These are phyloP conservation scores for Blastosporella zonata DNA, from an alignment of 1,284 basidiomycete genomes.

Conservation along the genomic window DNA sequence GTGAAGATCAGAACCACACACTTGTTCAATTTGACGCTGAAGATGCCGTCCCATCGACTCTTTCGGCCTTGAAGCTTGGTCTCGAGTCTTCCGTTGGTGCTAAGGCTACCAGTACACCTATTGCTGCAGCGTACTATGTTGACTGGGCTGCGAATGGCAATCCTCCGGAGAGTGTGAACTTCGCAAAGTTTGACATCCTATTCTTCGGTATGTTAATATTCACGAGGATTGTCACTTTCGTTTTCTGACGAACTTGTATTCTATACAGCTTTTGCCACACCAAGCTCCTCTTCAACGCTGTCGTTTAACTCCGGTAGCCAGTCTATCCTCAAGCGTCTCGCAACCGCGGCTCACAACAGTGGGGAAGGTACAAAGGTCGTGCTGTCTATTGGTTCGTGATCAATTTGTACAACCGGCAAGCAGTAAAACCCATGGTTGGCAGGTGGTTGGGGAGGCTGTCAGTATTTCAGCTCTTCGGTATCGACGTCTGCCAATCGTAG, in stretches of 20 bases:
- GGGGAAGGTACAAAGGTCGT: conserved; percentile 63
- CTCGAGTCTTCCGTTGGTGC: conserved; percentile 5
- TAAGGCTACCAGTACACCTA: conserved; percentile 23
- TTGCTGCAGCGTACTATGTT: conserved; percentile 58
- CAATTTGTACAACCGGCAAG: conserved; percentile 1
- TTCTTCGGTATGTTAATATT: conserved; percentile 47
- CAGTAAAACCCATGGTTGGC: not conserved
- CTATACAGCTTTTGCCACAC: conserved; percentile 64
- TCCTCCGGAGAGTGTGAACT: conserved; percentile 61
- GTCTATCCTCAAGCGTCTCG: conserved; percentile 59
- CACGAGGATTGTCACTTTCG: no score
- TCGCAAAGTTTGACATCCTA: conserved; percentile 61
- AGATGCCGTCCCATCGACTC: conserved; percentile 43
- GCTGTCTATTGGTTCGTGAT: conserved; percentile 65
- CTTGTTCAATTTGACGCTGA: conserved; percentile 33
- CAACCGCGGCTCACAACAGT: conserved; percentile 53
- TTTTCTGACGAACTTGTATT: no score
- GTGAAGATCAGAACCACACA: conserved; percentile 18
- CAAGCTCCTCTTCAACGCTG: conserved; percentile 55
- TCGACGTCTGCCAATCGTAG: conserved; percentile 45
- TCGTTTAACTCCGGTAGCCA: conserved; percentile 55
- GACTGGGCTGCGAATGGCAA: conserved; percentile 59
- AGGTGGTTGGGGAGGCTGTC: conserved; percentile 54
- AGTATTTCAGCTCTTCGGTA: conserved; percentile 65
- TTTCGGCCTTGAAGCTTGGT: conserved; percentile 32